Percentiles rank a stretch among this genome's conserved stretches.
Conservation (phyloP, 2,329 filamentous ascomycete genomes). For the Penicillium sp. region DNA sequence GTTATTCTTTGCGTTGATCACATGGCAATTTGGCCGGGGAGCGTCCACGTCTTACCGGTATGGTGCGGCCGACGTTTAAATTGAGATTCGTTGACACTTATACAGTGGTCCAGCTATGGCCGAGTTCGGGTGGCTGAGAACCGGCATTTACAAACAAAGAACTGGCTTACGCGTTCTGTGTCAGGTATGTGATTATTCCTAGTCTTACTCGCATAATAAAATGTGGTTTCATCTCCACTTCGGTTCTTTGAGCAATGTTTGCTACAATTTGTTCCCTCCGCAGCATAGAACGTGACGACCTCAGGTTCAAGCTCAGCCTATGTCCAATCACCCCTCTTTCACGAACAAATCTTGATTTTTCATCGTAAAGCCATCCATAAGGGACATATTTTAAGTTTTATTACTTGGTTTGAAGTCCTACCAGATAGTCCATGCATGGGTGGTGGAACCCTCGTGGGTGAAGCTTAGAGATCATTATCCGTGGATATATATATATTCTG, state of each 20-base stretch:
- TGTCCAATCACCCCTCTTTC: no score
- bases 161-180: neutral
- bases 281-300: no score
- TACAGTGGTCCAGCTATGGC: neutral
- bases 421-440: no score
- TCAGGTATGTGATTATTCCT: neutral
- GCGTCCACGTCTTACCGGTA: neutral
- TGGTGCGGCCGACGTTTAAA: neutral
- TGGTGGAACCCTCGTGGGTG: no score
- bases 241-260: neutral
- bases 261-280: neutral
- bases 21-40: neutral
- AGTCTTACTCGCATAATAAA: neutral
- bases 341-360: no score
- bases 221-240: neutral
- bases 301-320: no score
- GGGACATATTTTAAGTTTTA: no score
- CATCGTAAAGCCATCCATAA: no score
- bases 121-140: neutral
- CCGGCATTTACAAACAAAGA: neutral
- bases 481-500: no score
- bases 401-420: no score
- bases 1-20: neutral
- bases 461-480: no score
- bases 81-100: neutral